Base-by-base conservation (phyloP, 257 asterid species). In the Penstemon davidsonii region DNA sequence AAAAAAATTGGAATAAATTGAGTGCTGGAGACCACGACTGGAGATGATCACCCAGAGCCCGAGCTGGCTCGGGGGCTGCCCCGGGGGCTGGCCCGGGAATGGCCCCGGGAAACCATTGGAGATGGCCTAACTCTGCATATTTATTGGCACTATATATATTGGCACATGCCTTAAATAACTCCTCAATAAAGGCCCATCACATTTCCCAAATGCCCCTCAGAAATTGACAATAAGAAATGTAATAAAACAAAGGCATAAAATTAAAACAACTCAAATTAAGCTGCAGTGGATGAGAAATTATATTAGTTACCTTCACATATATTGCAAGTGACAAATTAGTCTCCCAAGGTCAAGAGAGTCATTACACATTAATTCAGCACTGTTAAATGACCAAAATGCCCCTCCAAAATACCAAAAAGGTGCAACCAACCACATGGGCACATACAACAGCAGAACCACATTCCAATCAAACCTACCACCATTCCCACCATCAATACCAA, bases 331-430 rank as follows among this genome's bases (percentile, higher is more conserved):
- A 63, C 33, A 37, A 53, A 39, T 42, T 46, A 60, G 69, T 36
- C n/a, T 62, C 59, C 42, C 68, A 40, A 41, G 19, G 42, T 62
- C 33, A 3, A 40, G 6, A 50, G 40, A 36, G 37, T 10, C 40
- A 47, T 6, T 33, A 13, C 36, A 66, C 54, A 41, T 42, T 33
- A 58, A 55, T 49, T 62, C 49, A 25, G 37, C 51, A 54, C n/a
- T 46, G 37, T 3, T 4, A 73, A 47, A 74, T 70, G 68, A 64
- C 88, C 58, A 71, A 77, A 78, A 72, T 73, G 78, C 80, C 85
- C 82, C 37, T 64, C 61, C 71, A 67, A 25, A 57, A 69, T 53
- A 63, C 37, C 85, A 59, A 69, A 62, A 73, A 53, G 64, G 69
- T 74, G 44, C 68, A 64, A 67, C 78, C 74, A 66, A n/a, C n/a